Evolutionary conservation across 2,329 filamentous ascomycete species (phyloP), one percentile per base, ranked within the genome.

Genomic region (Aspergillus sp.): DNA sequence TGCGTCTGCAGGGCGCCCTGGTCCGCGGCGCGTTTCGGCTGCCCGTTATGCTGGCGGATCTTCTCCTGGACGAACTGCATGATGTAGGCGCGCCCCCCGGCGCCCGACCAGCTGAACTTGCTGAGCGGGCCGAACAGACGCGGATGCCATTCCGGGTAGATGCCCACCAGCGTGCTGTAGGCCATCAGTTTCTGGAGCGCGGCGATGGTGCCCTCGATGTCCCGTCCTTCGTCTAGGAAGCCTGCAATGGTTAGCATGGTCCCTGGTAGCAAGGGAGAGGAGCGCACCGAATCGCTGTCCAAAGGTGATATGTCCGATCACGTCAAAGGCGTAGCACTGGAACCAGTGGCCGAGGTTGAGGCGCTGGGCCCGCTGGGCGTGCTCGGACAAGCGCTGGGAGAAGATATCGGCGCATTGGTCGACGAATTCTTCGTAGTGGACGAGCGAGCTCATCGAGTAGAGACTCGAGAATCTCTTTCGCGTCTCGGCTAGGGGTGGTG

Each of bases 291-390:
- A 65, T 34, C 64, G 55, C 47, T 65, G 53, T 11, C 67, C 65
- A 31, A 75, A 75, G 0, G 77, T 80, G 16, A 83, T 78, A 34
- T 77, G 71, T 0, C 78, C 78, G 25, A 83, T 80, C 1, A 81
- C 77, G 45, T 71, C 68, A 47, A 71, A 70, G 2, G 68, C 65
- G 52, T 70, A 71, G 21, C 66, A 70, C 45, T 71, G 68, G 32
- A 71, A 60, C 66, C 68, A 71, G 46, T 81, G 53, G 1, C 63
- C 62, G 0, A 71, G 57, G 54, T 82, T 69, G 3, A 81, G 57
- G 0, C 54, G 49, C 3, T 65, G 14, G 0, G 60, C 60, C 0
- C 53, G 48, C 0, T 54, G 47, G 1, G 75, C 70, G 10, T 75
- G 68, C 50, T 78, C 74, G 1, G 40, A 49, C 29, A 81, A 64